Evolutionary conservation across 2,329 filamentous ascomycete species (phyloP).

Genomic region (Aurifilum marmelostoma): DNA sequence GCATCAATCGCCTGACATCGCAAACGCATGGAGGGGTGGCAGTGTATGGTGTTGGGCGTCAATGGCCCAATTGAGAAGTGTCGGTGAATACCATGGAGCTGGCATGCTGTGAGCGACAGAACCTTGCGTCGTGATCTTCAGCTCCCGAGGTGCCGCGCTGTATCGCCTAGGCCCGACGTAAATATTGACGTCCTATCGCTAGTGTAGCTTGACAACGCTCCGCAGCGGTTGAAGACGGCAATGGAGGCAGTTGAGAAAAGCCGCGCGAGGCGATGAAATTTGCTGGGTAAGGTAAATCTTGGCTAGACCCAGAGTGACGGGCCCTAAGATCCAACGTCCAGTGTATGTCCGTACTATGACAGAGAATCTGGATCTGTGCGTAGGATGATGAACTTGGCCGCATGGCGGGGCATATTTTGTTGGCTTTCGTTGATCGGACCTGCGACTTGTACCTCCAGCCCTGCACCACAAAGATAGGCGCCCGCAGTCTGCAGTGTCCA

Average conservation of each 20-base stretch:
- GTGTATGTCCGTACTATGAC: background rate
- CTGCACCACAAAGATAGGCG: background rate
- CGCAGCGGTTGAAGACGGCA: background rate
- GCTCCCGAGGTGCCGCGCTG: background rate
- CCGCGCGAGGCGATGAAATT: slow-evolving; percentile 12
- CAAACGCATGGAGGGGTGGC: background rate
- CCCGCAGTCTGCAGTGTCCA: background rate
- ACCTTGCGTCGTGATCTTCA: background rate
- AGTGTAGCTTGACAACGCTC: background rate
- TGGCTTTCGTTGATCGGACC: background rate
- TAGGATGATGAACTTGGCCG: slow-evolving; percentile 1
- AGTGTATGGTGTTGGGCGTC: background rate
- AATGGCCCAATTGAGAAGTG: background rate
- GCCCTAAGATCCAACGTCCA: slow-evolving; percentile 1
- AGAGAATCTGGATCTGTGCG: background rate
- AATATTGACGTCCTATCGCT: background rate
- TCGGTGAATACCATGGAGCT: slow-evolving; percentile 5
- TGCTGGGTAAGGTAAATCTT: slow-evolving; percentile 13
- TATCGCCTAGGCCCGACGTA: background rate
- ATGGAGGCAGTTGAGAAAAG: background rate
- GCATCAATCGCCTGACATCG: background rate
- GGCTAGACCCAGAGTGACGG: background rate
- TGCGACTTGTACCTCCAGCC: background rate
- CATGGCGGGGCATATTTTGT: slow-evolving; percentile 6
- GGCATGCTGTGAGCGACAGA: background rate